phyloP scores from a whole-genome alignment of 2,329 filamentous ascomycete genomes.

The Cordyceps javanica region DNA sequence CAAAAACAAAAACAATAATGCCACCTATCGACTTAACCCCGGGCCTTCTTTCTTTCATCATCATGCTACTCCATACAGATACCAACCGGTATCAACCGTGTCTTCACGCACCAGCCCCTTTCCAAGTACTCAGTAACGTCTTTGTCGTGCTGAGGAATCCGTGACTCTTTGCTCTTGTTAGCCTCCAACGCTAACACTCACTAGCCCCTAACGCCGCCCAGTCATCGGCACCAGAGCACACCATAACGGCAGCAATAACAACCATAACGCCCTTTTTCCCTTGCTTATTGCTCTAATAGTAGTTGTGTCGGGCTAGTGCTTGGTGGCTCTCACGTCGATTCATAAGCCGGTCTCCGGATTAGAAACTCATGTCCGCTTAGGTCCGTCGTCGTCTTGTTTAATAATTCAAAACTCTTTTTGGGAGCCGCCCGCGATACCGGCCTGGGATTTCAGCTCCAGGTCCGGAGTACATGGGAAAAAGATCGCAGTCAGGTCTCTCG shows the following conservation, averaged over 20 bases:
- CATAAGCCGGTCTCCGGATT: constrained; percentile 1
- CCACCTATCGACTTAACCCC: background rate
- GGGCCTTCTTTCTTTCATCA: too few relatives aligned
- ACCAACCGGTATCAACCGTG: background rate
- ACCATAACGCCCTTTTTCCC: background rate
- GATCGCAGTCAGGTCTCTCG: too few relatives aligned
- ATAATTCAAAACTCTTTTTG: background rate
- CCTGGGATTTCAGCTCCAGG: background rate
- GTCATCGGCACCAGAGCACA: background rate
- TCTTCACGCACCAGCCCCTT: background rate
- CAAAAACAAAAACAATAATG: too few relatives aligned
- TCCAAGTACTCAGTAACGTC: background rate
- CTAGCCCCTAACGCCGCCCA: constrained; percentile 5
- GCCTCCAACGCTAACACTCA: background rate
- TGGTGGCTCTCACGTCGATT: background rate
- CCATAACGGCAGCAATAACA: background rate
- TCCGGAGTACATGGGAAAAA: too few relatives aligned
- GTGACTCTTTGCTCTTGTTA: background rate
- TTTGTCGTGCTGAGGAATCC: background rate
- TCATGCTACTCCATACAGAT: too few relatives aligned
- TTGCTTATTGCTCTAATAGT: background rate
- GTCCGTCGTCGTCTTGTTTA: background rate
- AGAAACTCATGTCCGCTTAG: constrained; percentile 9
- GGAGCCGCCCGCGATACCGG: too few relatives aligned
- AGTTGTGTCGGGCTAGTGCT: too few relatives aligned